phyloP scores from a whole-genome alignment of 192 early-diverging fungal species.

The Coemansia sp. region DNA sequence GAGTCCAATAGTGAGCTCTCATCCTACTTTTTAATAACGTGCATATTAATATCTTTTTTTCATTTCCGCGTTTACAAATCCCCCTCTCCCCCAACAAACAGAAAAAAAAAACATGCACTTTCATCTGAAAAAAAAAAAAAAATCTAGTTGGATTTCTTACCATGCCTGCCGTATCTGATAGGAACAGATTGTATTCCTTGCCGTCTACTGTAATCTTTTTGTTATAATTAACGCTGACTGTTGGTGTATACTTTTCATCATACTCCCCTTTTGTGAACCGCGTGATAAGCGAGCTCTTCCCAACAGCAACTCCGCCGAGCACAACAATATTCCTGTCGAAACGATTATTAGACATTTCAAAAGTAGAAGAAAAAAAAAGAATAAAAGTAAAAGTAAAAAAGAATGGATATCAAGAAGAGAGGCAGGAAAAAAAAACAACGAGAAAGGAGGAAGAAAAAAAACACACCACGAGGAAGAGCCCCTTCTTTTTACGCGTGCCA shows the following conservation, averaged over 20 bases:
- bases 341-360: conserved; percentile 22
- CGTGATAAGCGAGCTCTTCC: conserved; percentile 87
- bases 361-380: conserved; percentile 12
- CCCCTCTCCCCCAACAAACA: background rate
- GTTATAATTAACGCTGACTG: conserved; percentile 89
- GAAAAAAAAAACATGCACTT: background rate
- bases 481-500: conserved; percentile 2
- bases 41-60: conserved; percentile 4
- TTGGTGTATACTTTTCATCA: conserved; percentile 91
- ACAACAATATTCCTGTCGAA: conserved; percentile 47
- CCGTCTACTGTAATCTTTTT: conserved; percentile 81
- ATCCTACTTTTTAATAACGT: conserved; percentile 57
- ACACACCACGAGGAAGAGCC: conserved; percentile 2
- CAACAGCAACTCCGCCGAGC: conserved; percentile 45
- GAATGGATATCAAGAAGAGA: background rate
- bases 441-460: background rate
- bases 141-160: conserved; percentile 36
- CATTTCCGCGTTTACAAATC: background rate
- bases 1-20: conserved; percentile 93
- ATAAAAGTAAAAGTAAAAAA: conserved; percentile 8
- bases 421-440: background rate
- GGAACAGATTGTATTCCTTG: conserved; percentile 84
- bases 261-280: conserved; percentile 93
- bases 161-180: conserved; percentile 97
- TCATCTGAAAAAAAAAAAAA: conserved; percentile 8